A percentile compares a stretch with the other conserved stretches of the same genome.
Evolutionary conservation across 495 filamentous ascomycete species (phyloP).

Genomic region (Gamarada debralockiae): DNA sequence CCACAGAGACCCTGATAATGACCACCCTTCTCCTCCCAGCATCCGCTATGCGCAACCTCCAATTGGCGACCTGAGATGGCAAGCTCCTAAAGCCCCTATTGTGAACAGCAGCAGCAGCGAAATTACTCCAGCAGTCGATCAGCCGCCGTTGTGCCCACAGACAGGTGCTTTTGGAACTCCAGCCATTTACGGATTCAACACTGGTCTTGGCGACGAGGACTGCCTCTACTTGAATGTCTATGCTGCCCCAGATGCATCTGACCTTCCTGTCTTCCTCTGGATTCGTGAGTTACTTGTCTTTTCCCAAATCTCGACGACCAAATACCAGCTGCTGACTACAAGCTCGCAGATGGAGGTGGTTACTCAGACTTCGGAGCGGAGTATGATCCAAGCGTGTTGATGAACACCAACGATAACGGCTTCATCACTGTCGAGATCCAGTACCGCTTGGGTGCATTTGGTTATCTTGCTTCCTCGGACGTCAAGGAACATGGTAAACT

Average conservation of each 20-base stretch:
- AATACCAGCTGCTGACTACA: conserved; percentile 27
- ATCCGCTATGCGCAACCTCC: conserved; percentile 58
- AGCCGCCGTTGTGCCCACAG: neutral
- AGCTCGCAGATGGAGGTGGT: conserved; percentile 40
- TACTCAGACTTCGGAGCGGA: conserved; percentile 35
- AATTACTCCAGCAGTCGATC: neutral
- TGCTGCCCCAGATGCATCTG: conserved; percentile 38
- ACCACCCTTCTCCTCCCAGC: conserved; percentile 25
- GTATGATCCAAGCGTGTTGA: conserved; percentile 33
- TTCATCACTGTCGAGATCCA: conserved; percentile 43
- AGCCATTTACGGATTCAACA: neutral
- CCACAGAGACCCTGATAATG: too few relatives aligned
- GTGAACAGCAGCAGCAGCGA: conserved; percentile 9
- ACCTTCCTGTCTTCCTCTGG: conserved; percentile 47
- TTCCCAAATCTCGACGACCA: conserved; percentile 43
- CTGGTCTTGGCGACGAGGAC: conserved; percentile 40
- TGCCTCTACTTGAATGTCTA: conserved; percentile 42
- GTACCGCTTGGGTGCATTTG: conserved; percentile 55
- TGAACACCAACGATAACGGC: conserved; percentile 39
- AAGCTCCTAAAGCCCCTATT: conserved; percentile 36
- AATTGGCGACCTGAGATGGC: conserved; percentile 44
- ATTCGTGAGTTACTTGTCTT: conserved; percentile 47
- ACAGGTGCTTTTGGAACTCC: neutral
- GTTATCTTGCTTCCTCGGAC: conserved; percentile 50
- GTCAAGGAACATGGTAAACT: conserved; percentile 43